Base-by-base conservation (phyloP, 2,329 filamentous ascomycete species). In the Colletotrichum cordylinicola region DNA sequence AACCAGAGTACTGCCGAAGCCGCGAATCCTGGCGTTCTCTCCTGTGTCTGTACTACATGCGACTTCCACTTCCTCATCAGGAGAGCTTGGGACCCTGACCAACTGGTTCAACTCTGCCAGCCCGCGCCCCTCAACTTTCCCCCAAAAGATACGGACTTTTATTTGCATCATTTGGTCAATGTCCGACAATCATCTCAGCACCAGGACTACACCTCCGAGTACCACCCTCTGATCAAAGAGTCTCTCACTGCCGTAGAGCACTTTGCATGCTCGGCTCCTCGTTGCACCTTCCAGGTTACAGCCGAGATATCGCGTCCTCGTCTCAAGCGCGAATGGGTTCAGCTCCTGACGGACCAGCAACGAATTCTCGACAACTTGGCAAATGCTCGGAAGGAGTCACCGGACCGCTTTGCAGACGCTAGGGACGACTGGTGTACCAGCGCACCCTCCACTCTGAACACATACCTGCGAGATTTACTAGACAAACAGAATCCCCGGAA, bases 301-400 rank as follows among this genome's bases (percentile, higher is more conserved):
- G 80, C 92, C 21, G 88, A 90, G 70, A 84, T 92, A 8, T 88
- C 87, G 8, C 79, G 84, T 67, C 89, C 89, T 13, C 88, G 88
- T 3, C 84, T 92, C 77, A 79, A 81, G 13, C 78, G 79, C 5
- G 81, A 82, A 70, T 88, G 87, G 84, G 82, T 90, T 2, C 77
- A 83, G 15, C 81, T 87, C 18, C 81, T 92, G 16, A 81, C 81
- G 6, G 89, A 92, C 76, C 82, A 86, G 21, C 80, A 85, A 3
- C 83, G 88, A 48, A 88, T 90, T 56, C 79, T 79, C 18, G 77
- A 82, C 31, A 86, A 87, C 37, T 79, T 90, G 5, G 79, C 81
- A 2, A 67, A 80, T 2, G 86, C 88, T 2, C 84, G 85, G 35
- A 81, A 83, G 35, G 79, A 86, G 9, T 89, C 92, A 37, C 88